Base-by-base conservation (phyloP, 768 basidiomycete species). In the Russula sp. region DNA sequence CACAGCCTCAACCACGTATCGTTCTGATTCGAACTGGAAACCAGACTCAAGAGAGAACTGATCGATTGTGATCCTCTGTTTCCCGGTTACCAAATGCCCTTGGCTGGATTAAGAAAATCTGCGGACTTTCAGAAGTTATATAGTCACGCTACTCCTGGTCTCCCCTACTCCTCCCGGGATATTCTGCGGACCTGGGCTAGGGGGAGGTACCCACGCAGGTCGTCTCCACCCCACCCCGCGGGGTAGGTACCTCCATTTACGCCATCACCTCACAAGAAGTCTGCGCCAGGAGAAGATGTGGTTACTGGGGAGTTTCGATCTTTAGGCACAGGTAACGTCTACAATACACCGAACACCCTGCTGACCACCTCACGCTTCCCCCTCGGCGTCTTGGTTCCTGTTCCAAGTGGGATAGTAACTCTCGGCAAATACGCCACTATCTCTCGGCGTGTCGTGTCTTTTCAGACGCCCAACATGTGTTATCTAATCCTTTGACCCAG, bases 401-500 rank as follows among this genome's bases (percentile, higher is more conserved):
- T 52, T 22, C 40, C 50, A 32, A n/a, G 34, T 16, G n/a, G 30
- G 40, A 32, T 18, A 14, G 46, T 48, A 24, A n/a, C 46, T 30
- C 10, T 60, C 28, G 38, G 28, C 38, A 52, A 42, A n/a, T n/a
- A 13, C 59, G 54, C 28, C 50, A 38, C 50, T 52, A 28, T 60
- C 59, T 18, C 38, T 40, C 46, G 22, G 50, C 13, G 36, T 8
- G 32, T 38, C 5, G 8, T 7, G 34, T 40, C 38, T 50, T 18
- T 42, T 13, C 38, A 30, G 28, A 52, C 50, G 38, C 59, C 50
- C 40, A 52, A 30, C 4, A 28, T 13, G 40, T 40, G 59, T 60
- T 52, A 52, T 60, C 38, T 14, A 32, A 14, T 22, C 49, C 14
- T 36, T 51, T 42, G 49, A 16, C 20, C 13, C 26, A 3, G 4